Conservation (phyloP, 495 filamentous ascomycete genomes). For the Talaromyces adpressus region DNA sequence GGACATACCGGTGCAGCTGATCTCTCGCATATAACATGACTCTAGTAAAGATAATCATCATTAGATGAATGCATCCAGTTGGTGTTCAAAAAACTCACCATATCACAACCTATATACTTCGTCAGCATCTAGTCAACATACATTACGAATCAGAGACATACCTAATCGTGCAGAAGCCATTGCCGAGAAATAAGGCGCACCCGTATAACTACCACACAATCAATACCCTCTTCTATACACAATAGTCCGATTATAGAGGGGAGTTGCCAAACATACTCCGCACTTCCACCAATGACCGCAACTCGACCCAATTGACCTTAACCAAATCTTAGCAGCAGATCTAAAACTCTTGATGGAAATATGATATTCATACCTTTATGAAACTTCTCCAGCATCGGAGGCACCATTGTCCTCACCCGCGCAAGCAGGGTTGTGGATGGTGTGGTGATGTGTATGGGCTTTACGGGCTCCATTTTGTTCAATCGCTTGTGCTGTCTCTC, state of each 20-base stretch:
- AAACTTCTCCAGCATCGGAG: slow-evolving; percentile 91
- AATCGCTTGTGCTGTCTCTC: neutral
- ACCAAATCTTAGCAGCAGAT: slow-evolving; percentile 10
- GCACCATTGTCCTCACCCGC: slow-evolving; percentile 85
- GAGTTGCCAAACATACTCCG: slow-evolving; percentile 49
- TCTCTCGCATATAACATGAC: slow-evolving; percentile 93
- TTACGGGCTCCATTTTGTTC: slow-evolving; percentile 18
- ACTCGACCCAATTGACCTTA: slow-evolving; percentile 86
- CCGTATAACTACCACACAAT: slow-evolving; percentile 60
- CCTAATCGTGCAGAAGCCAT: slow-evolving; percentile 86
- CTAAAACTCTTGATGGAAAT: no score
- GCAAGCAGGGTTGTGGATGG: slow-evolving; percentile 66
- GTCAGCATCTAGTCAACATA: neutral
- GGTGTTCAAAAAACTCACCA: slow-evolving; percentile 45
- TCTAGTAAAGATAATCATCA: slow-evolving; percentile 39
- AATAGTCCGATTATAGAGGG: neutral
- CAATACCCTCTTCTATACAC: neutral
- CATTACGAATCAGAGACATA: slow-evolving; percentile 19
- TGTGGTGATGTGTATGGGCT: slow-evolving; percentile 41
- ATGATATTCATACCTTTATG: slow-evolving; percentile 97
- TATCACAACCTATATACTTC: slow-evolving; percentile 56
- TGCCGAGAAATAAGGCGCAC: slow-evolving; percentile 95
- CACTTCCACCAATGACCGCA: slow-evolving; percentile 89
- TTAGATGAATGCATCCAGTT: neutral
- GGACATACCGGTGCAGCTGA: slow-evolving; percentile 56